phyloP scores from a whole-genome alignment of 225 moss, liverwort and hornwort genomes.

The Pseudisothecium myosuroides region DNA sequence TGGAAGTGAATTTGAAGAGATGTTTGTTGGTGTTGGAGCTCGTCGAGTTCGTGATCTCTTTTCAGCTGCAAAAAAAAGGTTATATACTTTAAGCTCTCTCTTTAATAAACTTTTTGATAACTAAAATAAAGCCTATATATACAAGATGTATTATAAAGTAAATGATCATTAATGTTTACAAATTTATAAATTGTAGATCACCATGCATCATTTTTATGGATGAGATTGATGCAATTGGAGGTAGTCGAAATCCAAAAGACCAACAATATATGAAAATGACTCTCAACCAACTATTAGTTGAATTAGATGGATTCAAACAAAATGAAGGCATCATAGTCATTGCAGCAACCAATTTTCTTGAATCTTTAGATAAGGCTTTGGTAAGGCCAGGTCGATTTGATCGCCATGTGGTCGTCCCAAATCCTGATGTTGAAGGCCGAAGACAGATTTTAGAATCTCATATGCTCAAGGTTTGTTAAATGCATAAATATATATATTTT shows the following conservation, averaged over 20 bases:
- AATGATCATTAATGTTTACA: neutral
- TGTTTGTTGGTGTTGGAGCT: slow-evolving; percentile 95
- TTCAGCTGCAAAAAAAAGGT: slow-evolving; percentile 59
- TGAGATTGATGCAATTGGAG: slow-evolving; percentile 91
- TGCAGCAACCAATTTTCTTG: slow-evolving; percentile 15
- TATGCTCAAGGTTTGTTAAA: slow-evolving; percentile 10
- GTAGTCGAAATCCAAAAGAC: slow-evolving; percentile 78
- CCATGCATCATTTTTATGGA: slow-evolving; percentile 91
- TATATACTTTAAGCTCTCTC: neutral
- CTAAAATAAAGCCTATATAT: neutral
- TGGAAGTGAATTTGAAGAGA: slow-evolving; percentile 91
- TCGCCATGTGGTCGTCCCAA: slow-evolving; percentile 3
- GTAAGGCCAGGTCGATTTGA: slow-evolving; percentile 16
- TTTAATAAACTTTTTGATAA: no score
- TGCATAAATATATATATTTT: no score
- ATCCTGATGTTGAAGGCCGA: slow-evolving; percentile 12
- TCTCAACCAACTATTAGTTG: slow-evolving; percentile 70
- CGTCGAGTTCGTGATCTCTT: slow-evolving; percentile 56
- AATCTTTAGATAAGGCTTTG: slow-evolving; percentile 24
- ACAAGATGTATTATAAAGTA: neutral
- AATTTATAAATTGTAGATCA: neutral
- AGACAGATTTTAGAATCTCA: slow-evolving; percentile 19
- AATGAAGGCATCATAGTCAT: slow-evolving; percentile 57
- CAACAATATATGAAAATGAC: slow-evolving; percentile 97
- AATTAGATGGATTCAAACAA: slow-evolving; percentile 90